Evolutionary conservation across 1,284 basidiomycete genomes (phyloP), one percentile per base, ranked within the genome.

Genomic region (Papiliotrema laurentii): DNA sequence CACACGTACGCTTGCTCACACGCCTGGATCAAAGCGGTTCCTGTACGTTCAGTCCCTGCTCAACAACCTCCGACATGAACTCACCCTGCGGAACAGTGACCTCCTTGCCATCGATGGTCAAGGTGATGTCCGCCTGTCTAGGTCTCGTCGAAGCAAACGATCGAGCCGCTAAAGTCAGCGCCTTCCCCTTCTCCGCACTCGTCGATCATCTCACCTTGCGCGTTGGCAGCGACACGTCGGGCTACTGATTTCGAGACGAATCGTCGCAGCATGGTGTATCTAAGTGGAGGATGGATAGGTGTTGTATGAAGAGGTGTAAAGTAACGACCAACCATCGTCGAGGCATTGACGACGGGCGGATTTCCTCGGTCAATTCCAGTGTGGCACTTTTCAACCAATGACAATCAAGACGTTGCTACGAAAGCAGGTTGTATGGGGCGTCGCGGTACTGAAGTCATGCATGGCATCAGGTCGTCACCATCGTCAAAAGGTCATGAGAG

Each of bases 11-110:
- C 21, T 36, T 38, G 61, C 67, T 64, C 78, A 74, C 94, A 97
- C 50, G 94, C 94, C 77, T 97, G 94, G 71, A 97, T 97, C 62
- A 98, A 80, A 22, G 93, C 89, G 58, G 89, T 86, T 43, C 91
- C 89, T 89, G 54, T 51, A 5, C 3, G 28, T 37, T 13, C 16
- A 10, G 5, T n/a, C 13, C n/a, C n/a, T n/a, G 24, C n/a, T 5
- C 16, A 27, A 4, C 18, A 6, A 45, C 33, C 10, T 16, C 21
- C n/a, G 11, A 25, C 3, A 38, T 18, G 51, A 48, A 62, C 73
- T 65, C 73, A 87, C 88, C 89, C 75, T 89, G 87, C 22, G 90
- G 89, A 43, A 94, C 90, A 13, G 89, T 91, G 26, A 94, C 88
- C 77, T 91, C 86, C 76, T 90, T 92, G 60, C 90, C 90, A 73